These are phyloP conservation scores for Besnoitia besnoiti DNA, from an alignment of 169 alveolate genomes.

Conservation along the genomic window DNA sequence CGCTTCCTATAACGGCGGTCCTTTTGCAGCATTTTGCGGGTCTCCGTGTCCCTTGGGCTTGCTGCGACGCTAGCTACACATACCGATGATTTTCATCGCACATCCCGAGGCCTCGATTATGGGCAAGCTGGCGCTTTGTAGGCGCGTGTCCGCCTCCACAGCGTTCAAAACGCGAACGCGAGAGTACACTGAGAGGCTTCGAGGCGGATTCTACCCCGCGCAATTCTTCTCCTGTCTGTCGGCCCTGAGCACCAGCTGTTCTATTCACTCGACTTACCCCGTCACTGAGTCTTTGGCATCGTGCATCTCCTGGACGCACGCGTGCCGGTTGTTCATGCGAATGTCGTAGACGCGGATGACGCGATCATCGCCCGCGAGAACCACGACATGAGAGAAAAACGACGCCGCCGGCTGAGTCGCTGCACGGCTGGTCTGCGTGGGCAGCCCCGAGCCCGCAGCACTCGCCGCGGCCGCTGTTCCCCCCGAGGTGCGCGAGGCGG, in stretches of 20 bases:
- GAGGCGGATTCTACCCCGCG: no score
- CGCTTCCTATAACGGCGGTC: no score
- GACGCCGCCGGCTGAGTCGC: neutral
- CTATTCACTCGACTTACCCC: neutral
- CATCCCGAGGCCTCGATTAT: no score
- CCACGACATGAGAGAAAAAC: neutral
- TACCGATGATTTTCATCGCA: no score
- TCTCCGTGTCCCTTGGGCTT: no score
- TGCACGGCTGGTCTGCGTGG: neutral
- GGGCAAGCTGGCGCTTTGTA: no score
- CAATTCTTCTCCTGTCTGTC: neutral
- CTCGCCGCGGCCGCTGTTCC: no score
- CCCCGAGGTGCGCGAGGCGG: slow-evolving; percentile 8
- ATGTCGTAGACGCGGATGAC: slow-evolving; percentile 14
- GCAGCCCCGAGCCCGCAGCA: neutral
- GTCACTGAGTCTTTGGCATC: slow-evolving; percentile 1
- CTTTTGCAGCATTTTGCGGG: no score
- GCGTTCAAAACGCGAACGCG: no score
- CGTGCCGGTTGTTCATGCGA: neutral
- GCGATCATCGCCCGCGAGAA: slow-evolving; percentile 6
- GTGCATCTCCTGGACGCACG: neutral
- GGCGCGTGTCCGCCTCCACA: no score
- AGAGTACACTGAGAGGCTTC: no score
- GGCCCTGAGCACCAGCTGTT: neutral
- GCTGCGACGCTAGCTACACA: no score